Evolutionary conservation across 768 basidiomycete species (phyloP).

Genomic region (Saitozyma podzolica): DNA sequence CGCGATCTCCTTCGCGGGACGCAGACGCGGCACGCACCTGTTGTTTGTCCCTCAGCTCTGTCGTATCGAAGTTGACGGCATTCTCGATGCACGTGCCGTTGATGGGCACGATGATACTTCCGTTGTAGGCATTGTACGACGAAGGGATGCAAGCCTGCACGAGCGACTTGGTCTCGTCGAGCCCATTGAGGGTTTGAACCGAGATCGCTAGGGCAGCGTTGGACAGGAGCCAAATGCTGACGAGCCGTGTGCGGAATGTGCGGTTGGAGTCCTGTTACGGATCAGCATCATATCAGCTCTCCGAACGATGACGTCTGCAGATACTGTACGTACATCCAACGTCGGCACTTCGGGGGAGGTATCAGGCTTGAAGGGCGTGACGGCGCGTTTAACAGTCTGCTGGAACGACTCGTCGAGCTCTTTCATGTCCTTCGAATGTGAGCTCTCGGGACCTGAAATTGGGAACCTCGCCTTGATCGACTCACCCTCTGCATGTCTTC

Average conservation of each 20-base stretch:
- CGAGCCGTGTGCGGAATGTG: constrained; percentile 48
- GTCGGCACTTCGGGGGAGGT: constrained; percentile 29
- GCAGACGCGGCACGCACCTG: constrained; percentile 17
- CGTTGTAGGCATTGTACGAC: constrained; percentile 19
- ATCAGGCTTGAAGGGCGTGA: constrained; percentile 32
- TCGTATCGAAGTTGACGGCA: constrained; percentile 27
- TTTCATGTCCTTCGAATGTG: constrained; percentile 47
- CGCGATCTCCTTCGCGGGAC: neutral
- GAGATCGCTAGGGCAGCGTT: constrained; percentile 49
- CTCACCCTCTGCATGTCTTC: constrained; percentile 77
- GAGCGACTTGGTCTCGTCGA: constrained; percentile 35
- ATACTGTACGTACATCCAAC: constrained; percentile 37
- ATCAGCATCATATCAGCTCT: too few species aligned
- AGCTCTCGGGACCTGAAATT: neutral
- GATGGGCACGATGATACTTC: constrained; percentile 31
- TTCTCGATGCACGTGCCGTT: constrained; percentile 41
- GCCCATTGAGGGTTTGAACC: constrained; percentile 44
- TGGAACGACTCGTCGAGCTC: constrained; percentile 91
- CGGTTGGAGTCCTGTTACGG: constrained; percentile 40
- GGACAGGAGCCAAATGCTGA: constrained; percentile 47
- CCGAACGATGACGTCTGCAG: neutral
- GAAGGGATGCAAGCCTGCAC: constrained; percentile 39
- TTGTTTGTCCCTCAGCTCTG: constrained; percentile 39
- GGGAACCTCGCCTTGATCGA: neutral
- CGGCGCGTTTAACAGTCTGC: constrained; percentile 63